These are phyloP conservation scores for Thermothielavioides terrestris DNA, from an alignment of 495 filamentous ascomycete genomes.

Conservation along the genomic window DNA sequence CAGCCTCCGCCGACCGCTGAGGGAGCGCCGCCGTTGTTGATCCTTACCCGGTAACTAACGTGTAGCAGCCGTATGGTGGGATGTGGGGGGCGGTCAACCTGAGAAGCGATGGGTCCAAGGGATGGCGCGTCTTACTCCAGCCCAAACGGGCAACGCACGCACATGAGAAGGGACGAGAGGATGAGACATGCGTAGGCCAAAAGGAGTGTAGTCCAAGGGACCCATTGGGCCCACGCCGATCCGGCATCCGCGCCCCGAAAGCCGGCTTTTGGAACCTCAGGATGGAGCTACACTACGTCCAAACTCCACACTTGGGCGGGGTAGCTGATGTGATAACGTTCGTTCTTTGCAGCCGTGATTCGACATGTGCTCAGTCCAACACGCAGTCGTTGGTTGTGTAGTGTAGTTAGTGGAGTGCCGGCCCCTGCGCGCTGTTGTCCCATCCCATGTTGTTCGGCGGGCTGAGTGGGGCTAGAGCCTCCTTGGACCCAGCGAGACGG, in stretches of 20 bases:
- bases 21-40: background rate
- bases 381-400: too few species aligned
- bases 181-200: conserved; percentile 9
- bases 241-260: background rate
- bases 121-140: background rate
- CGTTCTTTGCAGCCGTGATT: too few species aligned
- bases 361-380: too few species aligned
- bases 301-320: background rate
- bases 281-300: background rate
- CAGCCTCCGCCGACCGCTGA: too few species aligned
- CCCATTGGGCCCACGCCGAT: conserved; percentile 3
- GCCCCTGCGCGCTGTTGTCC: too few species aligned
- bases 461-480: too few species aligned
- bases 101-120: background rate
- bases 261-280: background rate
- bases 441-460: too few species aligned
- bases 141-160: background rate
- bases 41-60: background rate
- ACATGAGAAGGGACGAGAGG: background rate
- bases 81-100: background rate
- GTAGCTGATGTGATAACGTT: too few species aligned
- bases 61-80: background rate
- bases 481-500: background rate
- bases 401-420: too few species aligned
- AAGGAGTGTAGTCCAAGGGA: background rate